A percentile compares a stretch with the other conserved stretches of the same genome.
phyloP scores from a whole-genome alignment of 768 basidiomycete species.

The Crucibulum laeve region DNA sequence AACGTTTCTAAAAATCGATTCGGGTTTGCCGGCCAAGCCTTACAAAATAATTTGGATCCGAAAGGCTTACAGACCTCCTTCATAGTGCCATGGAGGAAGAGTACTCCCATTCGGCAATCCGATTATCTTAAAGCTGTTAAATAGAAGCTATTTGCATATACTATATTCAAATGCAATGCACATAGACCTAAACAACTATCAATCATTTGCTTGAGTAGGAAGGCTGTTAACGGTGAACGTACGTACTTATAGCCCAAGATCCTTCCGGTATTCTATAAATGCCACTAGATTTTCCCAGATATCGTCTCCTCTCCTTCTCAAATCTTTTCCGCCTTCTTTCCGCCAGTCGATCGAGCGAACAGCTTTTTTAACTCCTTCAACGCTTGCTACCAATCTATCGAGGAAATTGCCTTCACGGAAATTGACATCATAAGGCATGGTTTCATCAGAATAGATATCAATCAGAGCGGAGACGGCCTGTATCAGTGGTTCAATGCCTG shows the following conservation, averaged over 20 bases:
- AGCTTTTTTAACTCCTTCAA: constrained; percentile 58
- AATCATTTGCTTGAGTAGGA: too few species aligned
- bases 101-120: too few species aligned
- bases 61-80: too few species aligned
- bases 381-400: constrained; percentile 47
- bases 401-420: constrained; percentile 64
- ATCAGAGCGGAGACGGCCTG: constrained; percentile 81
- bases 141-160: too few species aligned
- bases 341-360: constrained; percentile 65
- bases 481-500: constrained; percentile 65
- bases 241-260: constrained; percentile 36
- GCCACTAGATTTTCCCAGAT: constrained; percentile 71
- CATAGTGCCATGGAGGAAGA: too few species aligned
- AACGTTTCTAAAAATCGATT: too few species aligned
- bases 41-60: too few species aligned
- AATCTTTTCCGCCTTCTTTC: constrained; percentile 61
- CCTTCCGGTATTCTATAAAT: constrained; percentile 70
- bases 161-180: too few species aligned
- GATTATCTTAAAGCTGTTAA: too few species aligned
- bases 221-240: neutral
- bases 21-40: too few species aligned
- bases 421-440: constrained; percentile 71
- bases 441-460: constrained; percentile 92
- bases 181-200: too few species aligned
- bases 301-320: constrained; percentile 69